Evolutionary conservation across 2,329 filamentous ascomycete species (phyloP), one percentile per base, ranked within the genome.

Genomic region (Chrysosporium keratinophilum): DNA sequence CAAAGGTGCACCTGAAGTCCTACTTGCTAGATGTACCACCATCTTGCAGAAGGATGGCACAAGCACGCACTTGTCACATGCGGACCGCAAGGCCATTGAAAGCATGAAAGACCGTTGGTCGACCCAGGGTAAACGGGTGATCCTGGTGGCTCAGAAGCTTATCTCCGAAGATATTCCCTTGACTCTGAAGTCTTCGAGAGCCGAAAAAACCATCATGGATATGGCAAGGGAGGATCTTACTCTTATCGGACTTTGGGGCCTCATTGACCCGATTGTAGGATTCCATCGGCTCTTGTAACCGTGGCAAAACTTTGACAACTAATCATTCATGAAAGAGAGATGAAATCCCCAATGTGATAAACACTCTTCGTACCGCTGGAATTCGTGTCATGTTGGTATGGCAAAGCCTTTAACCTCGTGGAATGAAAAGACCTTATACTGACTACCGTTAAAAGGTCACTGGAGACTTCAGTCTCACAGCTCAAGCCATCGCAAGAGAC

Each of bases 1-100:
- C 64, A 89, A 91, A 65, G 86, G 86, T 0, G 86, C 85, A 0
- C 85, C 86, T 0, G 87, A 90, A 62, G 80, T 89, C 33, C 73
- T 90, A 0, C 77, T 90, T 1, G 71, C 74, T 1, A 74, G 83
- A 50, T 86, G 85, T 62, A 75, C 75, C 1, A 74, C 74, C 17
- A 79, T 81, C 50, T 72, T 83, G 11, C 73, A 74, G 17, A 69
- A 74, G 1, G 75, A 80, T 20, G 84, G 84, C 5, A 73, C 74
- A 1, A 69, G 76, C 0, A 68, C 74, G 51, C 63, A 69, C 9
- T 71, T 88, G 14, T 74, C 77, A 41, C 64, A 69, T 5, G 63
- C 65, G 1, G 73, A 72, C 34, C 69, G 70, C 11, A 64, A 65
- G 0, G 68, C 69, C 1, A 74, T 86, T 20, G 79, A 84, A 60